Evolutionary conservation across 805 yeast genomes (phyloP).

Genomic region (Nakazawaea wickerhamii): DNA sequence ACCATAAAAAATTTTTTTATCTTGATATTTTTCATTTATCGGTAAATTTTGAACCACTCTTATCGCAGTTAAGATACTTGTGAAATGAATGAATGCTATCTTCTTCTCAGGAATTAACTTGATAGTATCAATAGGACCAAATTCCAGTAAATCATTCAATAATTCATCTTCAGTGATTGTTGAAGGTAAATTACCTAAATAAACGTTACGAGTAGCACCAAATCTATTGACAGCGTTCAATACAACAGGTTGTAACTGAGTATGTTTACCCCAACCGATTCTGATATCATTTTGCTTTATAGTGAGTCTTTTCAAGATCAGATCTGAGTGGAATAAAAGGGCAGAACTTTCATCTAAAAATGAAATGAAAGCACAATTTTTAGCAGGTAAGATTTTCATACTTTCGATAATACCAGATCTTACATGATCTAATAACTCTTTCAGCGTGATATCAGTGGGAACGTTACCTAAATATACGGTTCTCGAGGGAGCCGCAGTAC

Average conservation of each 20-base stretch:
- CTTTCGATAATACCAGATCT: constrained; percentile 86
- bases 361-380: constrained; percentile 85
- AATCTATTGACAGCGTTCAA: constrained; percentile 72
- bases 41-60: constrained; percentile 77
- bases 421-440: constrained; percentile 83
- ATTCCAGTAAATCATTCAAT: constrained; percentile 57
- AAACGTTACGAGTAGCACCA: constrained; percentile 92
- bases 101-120: constrained; percentile 77
- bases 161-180: constrained; percentile 62
- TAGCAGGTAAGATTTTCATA: constrained; percentile 71
- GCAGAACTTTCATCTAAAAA: constrained; percentile 89
- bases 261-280: constrained; percentile 90
- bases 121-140: constrained; percentile 81
- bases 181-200: constrained; percentile 67
- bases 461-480: constrained; percentile 89
- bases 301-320: constrained; percentile 74
- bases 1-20: constrained; percentile 82
- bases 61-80: constrained; percentile 81
- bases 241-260: constrained; percentile 70
- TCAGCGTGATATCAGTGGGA: constrained; percentile 73
- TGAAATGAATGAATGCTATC: constrained; percentile 86
- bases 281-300: constrained; percentile 78
- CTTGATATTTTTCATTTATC: constrained; percentile 59
- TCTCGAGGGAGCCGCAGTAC: constrained; percentile 59
- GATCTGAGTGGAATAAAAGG: constrained; percentile 87